phyloP scores from a whole-genome alignment of 2,329 filamentous ascomycete species.

The Alternaria tenuissima region DNA sequence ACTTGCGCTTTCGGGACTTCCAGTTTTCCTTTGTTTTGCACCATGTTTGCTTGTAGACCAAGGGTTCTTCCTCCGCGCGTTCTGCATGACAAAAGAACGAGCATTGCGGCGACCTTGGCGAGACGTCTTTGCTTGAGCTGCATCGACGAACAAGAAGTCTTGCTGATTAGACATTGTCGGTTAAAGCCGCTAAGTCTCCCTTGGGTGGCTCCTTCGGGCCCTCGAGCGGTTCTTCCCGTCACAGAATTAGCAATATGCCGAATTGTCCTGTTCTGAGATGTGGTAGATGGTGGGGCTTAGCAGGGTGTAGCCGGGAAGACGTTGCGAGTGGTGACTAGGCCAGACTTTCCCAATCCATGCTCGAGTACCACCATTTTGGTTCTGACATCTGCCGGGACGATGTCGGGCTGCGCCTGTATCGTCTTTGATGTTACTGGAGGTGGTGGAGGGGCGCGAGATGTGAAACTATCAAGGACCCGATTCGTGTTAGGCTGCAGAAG shows the following conservation, averaged over 20 bases:
- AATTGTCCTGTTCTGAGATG: conserved; percentile 29
- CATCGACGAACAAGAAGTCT: conserved; percentile 51
- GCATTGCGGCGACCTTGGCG: conserved; percentile 51
- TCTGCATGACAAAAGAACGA: conserved; percentile 53
- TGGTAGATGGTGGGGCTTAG: conserved; percentile 36
- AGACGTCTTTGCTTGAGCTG: conserved; percentile 48
- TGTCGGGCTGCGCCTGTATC: conserved; percentile 35
- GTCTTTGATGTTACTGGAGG: conserved; percentile 32
- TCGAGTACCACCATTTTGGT: conserved; percentile 40
- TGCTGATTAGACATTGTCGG: conserved; percentile 39
- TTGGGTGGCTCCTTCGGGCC: conserved; percentile 33
- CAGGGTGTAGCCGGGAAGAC: conserved; percentile 29
- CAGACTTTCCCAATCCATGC: conserved; percentile 39
- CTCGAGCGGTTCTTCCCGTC: conserved; percentile 38
- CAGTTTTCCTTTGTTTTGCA: conserved; percentile 39
- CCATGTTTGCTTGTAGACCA: conserved; percentile 53
- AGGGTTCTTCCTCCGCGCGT: conserved; percentile 47
- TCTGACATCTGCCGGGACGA: conserved; percentile 27
- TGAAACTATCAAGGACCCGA: conserved; percentile 47
- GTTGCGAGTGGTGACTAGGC: conserved; percentile 30
- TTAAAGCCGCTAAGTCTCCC: conserved; percentile 22
- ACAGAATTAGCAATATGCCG: conserved; percentile 27
- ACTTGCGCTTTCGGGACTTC: conserved; percentile 36
- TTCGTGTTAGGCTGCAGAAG: conserved; percentile 43
- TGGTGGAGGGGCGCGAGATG: conserved; percentile 39